A percentile compares a stretch with the other conserved stretches of the same genome.
These are phyloP conservation scores for Huntiella decipiens DNA, from an alignment of 2,329 filamentous ascomycete species.

Conservation along the genomic window DNA sequence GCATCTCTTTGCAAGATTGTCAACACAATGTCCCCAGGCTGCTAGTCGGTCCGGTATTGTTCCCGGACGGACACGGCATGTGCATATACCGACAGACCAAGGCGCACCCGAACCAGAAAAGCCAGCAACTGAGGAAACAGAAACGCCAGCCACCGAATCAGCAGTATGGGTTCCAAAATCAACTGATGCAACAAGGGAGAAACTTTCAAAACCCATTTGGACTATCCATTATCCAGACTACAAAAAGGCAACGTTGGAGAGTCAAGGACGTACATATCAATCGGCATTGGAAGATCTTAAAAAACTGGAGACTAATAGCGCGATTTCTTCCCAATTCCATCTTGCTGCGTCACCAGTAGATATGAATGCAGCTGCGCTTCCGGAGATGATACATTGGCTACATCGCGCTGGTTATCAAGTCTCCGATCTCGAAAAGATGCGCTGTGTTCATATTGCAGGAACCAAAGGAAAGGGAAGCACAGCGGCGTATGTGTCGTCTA, in stretches of 20 bases:
- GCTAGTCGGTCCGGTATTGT: no score
- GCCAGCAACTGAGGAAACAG: no score
- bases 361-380: conserved; percentile 56
- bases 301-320: conserved; percentile 60
- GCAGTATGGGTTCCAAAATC: no score
- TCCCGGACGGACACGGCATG: no score
- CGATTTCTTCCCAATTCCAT: conserved; percentile 35
- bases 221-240: no score
- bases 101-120: no score
- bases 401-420: conserved; percentile 52
- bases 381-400: conserved; percentile 68
- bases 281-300: conserved; percentile 58
- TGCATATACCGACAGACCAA: no score
- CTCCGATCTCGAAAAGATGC: conserved; percentile 23
- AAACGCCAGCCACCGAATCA: no score
- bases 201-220: no score
- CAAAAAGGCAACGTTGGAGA: background rate
- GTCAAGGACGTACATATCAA: conserved; percentile 23
- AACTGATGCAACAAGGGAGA: no score
- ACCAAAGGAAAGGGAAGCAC: conserved; percentile 92
- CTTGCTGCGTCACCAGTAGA: conserved; percentile 14
- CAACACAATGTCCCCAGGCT: no score
- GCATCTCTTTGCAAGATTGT: no score
- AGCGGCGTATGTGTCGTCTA: conserved; percentile 63
- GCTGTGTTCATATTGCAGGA: conserved; percentile 65